Percentiles rank a stretch among this genome's conserved stretches.
phyloP scores from a whole-genome alignment of 2,329 filamentous ascomycete genomes.

The Colletotrichum chrysophilum region DNA sequence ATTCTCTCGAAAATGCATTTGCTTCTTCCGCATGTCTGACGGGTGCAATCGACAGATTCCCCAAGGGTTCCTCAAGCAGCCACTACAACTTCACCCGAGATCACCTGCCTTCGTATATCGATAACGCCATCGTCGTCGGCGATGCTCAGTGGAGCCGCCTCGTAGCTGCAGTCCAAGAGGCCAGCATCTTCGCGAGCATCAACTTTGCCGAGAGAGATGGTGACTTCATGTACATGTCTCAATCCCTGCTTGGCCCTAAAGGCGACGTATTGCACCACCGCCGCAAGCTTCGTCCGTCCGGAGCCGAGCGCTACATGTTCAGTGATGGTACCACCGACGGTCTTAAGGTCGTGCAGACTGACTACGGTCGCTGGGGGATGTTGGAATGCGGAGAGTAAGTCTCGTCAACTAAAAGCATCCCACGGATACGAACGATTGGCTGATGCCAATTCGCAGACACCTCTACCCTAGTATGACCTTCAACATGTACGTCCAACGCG shows the following conservation, averaged over 20 bases:
- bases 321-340: slow-evolving; percentile 47
- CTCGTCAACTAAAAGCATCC: too few relatives aligned
- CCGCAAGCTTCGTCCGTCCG: slow-evolving; percentile 57
- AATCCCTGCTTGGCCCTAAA: slow-evolving; percentile 44
- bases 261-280: slow-evolving; percentile 44
- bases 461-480: slow-evolving; percentile 3
- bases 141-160: neutral
- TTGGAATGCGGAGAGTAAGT: slow-evolving; percentile 52
- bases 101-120: neutral
- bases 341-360: slow-evolving; percentile 42
- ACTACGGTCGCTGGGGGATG: slow-evolving; percentile 47
- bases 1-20: neutral
- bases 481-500: slow-evolving; percentile 2
- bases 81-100: neutral
- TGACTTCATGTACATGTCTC: slow-evolving; percentile 48
- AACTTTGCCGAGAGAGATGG: slow-evolving; percentile 43
- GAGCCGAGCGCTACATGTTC: slow-evolving; percentile 55
- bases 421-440: too few relatives aligned
- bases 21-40: neutral
- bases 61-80: neutral
- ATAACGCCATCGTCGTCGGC: neutral
- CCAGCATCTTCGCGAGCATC: neutral
- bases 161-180: neutral
- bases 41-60: neutral
- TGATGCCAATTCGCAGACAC: neutral